Base-by-base conservation (phyloP, 768 basidiomycete species). In the Trametes cingulata region DNA sequence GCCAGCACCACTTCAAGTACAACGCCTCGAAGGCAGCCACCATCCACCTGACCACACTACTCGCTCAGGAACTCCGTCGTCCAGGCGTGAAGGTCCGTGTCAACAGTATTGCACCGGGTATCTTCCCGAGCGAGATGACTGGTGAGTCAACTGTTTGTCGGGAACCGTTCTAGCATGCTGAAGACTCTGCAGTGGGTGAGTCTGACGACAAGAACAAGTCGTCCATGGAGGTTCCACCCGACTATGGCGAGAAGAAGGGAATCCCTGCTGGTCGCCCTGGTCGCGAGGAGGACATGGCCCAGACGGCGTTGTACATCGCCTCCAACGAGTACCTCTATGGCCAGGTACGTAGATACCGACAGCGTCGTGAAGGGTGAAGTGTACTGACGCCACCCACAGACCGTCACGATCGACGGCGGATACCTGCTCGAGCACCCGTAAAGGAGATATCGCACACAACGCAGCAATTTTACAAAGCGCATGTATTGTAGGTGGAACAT, bases 1-100 rank as follows among this genome's bases (percentile, higher is more conserved):
- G 71, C 6, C 80, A 81, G 66, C 65, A 74, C 51, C 79, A 80
- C 54, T 77, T 78, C 72, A 71, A 71, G 62, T 80, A 82, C 68
- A 82, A 80, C 58, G 71, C 74, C 3, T 72, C 75, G 2, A 81
- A 80, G 70, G 71, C 71, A 0, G 76, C 74, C 15, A 63, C 72
- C 1, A 73, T 74, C 35, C 75, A 76, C 14, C 67, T 77, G 12
- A 76, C 58, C 52, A 70, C 56, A 17, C 65, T 74, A 42, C 71
- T 78, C 17, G 76, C 77, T 7, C 68, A 72, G 47, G 77, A 77
- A 59, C 65, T 77, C 45, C 65, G 67, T 20, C 65, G 69, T 20
- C 47, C 65, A 6, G 69, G 66, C 0, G 67, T 75, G n/a, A 67
- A 68, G 17, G 67, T 77, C 22, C 67, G 76, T 33, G 77, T 77